Base-by-base conservation (phyloP, 495 filamentous ascomycete species). In the Penicillium antarcticum region DNA sequence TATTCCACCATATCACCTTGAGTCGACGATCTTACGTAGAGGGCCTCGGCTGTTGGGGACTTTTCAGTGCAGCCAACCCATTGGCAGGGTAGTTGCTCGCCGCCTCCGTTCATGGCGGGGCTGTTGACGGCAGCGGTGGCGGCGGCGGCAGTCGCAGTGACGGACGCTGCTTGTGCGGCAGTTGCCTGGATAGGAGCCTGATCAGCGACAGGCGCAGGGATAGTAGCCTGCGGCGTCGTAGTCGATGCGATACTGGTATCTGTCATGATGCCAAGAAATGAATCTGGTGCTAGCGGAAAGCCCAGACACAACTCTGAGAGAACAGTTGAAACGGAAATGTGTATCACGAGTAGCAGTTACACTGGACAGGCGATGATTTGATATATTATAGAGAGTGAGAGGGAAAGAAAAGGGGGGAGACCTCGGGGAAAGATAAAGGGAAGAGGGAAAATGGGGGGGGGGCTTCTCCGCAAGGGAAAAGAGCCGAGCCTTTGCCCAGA, bases 51-150 rank as follows among this genome's bases (percentile, higher is more conserved):
- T 11, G 84, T 84, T 37, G 80, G 72, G 61, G 87, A 91, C 55
- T 88, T 85, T 65, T 98, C 91, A 48, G 79, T 79, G 63, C 92
- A 98, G 47, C 83, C 83, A 35, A 83, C 78, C 92, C 92, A 98
- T 69, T 91, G 87, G 65, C 92, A 98, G 5, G 79, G 69, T 18
- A 95, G 78, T 52, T 84, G 82, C 58, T 91, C 84, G 52, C 55
- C 56, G 19, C 46, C 61, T 35, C 67, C 67, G 54, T 70, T 75
- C 46, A 65, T 64, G 33, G 61, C 71, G 58, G 56, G 65, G 45
- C 48, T 69, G 55, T 65, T 70, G 16, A 72, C 70, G 35, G 74
- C 70, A 5, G 75, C 70, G 37, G 78, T 72, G 18, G 77, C 74
- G 2, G 69, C 67, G n/a, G 66, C 66, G 2, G 69, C 70, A 12